phyloP scores from a whole-genome alignment of 768 basidiomycete species.

The Podaxis sp. region DNA sequence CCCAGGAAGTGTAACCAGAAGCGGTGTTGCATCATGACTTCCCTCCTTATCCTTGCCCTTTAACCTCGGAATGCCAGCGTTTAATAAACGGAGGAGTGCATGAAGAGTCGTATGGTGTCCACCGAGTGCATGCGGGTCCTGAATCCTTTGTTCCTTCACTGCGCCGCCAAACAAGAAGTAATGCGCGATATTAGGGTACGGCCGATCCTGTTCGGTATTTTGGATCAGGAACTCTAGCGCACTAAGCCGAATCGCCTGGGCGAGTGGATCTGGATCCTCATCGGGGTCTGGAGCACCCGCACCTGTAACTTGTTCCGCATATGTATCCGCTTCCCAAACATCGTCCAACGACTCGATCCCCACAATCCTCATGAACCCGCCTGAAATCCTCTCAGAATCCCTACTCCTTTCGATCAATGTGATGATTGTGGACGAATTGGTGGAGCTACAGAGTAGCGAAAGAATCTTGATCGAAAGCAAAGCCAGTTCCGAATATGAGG shows the following conservation, averaged over 20 bases:
- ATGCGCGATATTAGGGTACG: conserved; percentile 85
- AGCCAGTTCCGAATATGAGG: conserved; percentile 69
- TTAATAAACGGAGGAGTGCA: conserved; percentile 76
- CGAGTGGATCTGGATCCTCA: conserved; percentile 44
- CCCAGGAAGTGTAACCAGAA: conserved; percentile 66
- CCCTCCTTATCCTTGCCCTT: conserved; percentile 43
- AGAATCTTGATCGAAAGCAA: conserved; percentile 81
- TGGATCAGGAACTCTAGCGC: conserved; percentile 82
- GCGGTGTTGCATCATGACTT: conserved; percentile 41
- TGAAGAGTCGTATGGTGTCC: conserved; percentile 74
- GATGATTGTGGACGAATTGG: conserved; percentile 70
- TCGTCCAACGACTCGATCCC: conserved; percentile 62
- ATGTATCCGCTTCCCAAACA: conserved; percentile 55
- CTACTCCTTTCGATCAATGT: conserved; percentile 77
- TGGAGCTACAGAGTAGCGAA: conserved; percentile 60
- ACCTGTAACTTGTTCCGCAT: conserved; percentile 65
- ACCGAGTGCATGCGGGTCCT: conserved; percentile 77
- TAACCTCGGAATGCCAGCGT: conserved; percentile 64
- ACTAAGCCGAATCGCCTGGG: conserved; percentile 71
- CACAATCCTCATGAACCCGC: conserved; percentile 72
- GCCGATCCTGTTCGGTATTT: conserved; percentile 59
- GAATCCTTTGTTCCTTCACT: conserved; percentile 62
- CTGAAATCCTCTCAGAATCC: conserved; percentile 84
- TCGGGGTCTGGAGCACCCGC: conserved; percentile 68
- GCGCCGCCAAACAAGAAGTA: conserved; percentile 77